Conservation (phyloP, 2,329 filamentous ascomycete species). For the Tothia fuscella region DNA sequence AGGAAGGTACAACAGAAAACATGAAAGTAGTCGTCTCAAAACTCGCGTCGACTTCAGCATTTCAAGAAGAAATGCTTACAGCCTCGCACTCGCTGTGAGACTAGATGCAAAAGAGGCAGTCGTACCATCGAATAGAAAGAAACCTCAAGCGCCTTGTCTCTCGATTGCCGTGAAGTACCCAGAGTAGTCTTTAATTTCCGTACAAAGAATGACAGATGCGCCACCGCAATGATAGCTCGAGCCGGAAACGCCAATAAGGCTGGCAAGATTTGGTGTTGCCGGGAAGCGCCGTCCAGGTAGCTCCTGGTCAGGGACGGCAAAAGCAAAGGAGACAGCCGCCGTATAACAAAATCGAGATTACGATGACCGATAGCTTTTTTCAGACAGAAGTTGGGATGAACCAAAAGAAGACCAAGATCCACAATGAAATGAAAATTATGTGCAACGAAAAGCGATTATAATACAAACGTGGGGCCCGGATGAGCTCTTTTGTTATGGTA, state of each 20-base stretch:
- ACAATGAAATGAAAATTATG: no score
- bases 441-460: constrained; percentile 4
- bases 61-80: no score
- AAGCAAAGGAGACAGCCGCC: constrained; percentile 3
- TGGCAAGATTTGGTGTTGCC: not conserved
- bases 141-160: not conserved
- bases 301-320: not conserved
- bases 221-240: constrained; percentile 1
- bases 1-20: no score
- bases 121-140: constrained; percentile 3
- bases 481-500: no score
- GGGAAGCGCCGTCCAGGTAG: constrained; percentile 5
- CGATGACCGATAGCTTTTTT: not conserved
- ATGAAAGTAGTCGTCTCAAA: no score
- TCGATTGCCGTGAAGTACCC: not conserved
- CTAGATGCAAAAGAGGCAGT: not conserved
- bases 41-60: no score
- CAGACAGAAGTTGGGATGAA: not conserved
- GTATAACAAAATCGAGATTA: constrained; percentile 3
- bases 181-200: not conserved
- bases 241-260: constrained; percentile 4
- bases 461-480: not conserved
- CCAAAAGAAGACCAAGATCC: not conserved
- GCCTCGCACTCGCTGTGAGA: no score
- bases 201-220: constrained; percentile 1